Conservation (phyloP, 305 asterid genomes). For the Solanum hybrid region DNA sequence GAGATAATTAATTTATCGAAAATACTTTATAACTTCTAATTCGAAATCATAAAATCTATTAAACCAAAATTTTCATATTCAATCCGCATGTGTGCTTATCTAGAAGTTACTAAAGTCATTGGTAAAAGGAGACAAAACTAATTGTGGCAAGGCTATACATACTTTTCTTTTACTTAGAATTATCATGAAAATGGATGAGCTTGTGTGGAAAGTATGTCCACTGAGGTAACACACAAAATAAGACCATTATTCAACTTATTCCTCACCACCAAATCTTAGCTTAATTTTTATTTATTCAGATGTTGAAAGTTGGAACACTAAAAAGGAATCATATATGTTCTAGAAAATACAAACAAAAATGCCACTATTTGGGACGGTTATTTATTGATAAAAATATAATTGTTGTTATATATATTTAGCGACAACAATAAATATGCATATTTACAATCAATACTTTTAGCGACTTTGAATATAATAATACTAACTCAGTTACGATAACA, state of each 20-base stretch:
- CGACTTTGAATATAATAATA: accelerated
- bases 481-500: background rate
- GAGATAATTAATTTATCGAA: background rate
- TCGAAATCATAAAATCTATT: too few relatives aligned
- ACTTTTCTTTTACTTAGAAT: background rate
- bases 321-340: background rate
- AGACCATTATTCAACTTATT: background rate
- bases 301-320: background rate
- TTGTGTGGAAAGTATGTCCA: background rate
- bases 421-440: background rate
- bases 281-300: background rate
- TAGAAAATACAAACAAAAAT: background rate
- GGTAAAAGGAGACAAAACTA: background rate
- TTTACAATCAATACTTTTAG: background rate
- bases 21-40: background rate
- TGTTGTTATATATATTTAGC: too few relatives aligned
- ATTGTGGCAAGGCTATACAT: background rate
- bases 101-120: background rate
- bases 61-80: background rate
- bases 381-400: background rate
- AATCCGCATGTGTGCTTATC: background rate
- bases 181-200: background rate
- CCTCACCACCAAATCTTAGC: background rate
- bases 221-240: background rate
- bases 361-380: background rate